A percentile compares a stretch with the other conserved stretches of the same genome.
These are phyloP conservation scores for Colletotrichum plurivorum DNA, from an alignment of 2,329 filamentous ascomycete species.

Conservation along the genomic window DNA sequence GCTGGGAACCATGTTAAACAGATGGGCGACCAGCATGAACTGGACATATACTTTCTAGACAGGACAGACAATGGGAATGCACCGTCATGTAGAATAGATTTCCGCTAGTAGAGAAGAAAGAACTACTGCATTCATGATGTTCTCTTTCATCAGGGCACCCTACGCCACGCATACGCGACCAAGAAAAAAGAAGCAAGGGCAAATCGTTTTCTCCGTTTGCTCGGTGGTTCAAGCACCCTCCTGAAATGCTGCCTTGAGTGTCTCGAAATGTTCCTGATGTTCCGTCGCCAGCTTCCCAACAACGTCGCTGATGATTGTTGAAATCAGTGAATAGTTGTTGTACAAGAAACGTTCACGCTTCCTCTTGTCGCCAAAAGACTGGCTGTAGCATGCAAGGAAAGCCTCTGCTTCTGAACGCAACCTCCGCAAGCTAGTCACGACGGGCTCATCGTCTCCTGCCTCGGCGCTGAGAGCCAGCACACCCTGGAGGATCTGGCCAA, in stretches of 20 bases:
- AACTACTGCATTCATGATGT: constrained; percentile 29
- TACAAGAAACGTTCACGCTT: constrained; percentile 91
- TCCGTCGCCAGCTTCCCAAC: constrained; percentile 81
- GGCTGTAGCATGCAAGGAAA: constrained; percentile 84
- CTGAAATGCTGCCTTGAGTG: constrained; percentile 71
- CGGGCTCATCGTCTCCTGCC: constrained; percentile 93
- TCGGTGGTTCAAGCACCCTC: constrained; percentile 53
- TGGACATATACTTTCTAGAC: constrained; percentile 39
- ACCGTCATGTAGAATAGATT: constrained; percentile 18
- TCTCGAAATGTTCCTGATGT: constrained; percentile 82
- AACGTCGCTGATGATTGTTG: constrained; percentile 89
- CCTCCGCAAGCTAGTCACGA: constrained; percentile 83
- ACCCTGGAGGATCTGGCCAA: constrained; percentile 91
- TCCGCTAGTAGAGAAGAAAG: constrained; percentile 8
- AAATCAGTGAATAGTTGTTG: constrained; percentile 96
- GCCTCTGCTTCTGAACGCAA: constrained; percentile 86
- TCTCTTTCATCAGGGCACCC: constrained; percentile 24
- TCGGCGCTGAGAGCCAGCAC: constrained; percentile 88
- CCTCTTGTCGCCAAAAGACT: constrained; percentile 81
- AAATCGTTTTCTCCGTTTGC: constrained; percentile 1
- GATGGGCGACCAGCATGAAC: constrained; percentile 38
- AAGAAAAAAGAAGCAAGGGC: too few species aligned
- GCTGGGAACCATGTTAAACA: constrained; percentile 38
- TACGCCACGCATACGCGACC: constrained; percentile 24
- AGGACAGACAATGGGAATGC: neutral